Evolutionary conservation across 768 basidiomycete species (phyloP).

Genomic region (Suillus weaverae): DNA sequence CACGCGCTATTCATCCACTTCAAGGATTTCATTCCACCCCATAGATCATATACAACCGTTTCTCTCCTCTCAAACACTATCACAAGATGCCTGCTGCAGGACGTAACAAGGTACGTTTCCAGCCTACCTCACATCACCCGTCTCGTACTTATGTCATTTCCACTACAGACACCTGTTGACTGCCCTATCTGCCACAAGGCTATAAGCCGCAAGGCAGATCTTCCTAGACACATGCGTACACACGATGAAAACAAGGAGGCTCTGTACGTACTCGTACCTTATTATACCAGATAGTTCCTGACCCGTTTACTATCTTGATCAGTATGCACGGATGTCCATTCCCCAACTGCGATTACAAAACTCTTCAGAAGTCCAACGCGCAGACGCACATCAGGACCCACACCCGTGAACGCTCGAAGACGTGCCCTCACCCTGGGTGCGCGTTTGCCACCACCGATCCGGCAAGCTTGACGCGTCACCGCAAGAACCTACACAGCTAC

Average conservation of each 20-base stretch:
- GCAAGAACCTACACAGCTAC: constrained; percentile 19
- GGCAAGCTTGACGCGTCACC: constrained; percentile 25
- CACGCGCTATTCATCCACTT: constrained; percentile 1
- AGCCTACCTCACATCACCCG: not conserved
- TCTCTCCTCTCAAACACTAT: not conserved
- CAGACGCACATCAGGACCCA: constrained; percentile 29
- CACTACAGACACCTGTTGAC: constrained; percentile 3
- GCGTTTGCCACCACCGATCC: constrained; percentile 21
- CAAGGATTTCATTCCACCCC: not conserved
- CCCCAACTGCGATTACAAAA: constrained; percentile 18
- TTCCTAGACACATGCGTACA: constrained; percentile 26
- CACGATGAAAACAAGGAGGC: constrained; percentile 25
- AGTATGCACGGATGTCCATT: constrained; percentile 28
- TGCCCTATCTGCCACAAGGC: constrained; percentile 19
- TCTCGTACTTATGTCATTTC: not conserved
- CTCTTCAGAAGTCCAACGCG: constrained; percentile 31
- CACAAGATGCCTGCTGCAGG: not conserved
- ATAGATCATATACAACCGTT: not conserved
- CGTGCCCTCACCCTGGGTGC: constrained; percentile 22
- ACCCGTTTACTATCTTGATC: not conserved
- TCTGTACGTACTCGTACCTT: constrained; percentile 17
- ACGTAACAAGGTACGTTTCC: not conserved
- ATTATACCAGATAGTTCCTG: constrained; percentile 4
- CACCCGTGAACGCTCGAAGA: constrained; percentile 10
- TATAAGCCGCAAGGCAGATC: constrained; percentile 27